These are phyloP conservation scores for Tricholoma flavovirens DNA, from an alignment of 768 basidiomycete genomes.

Conservation along the genomic window DNA sequence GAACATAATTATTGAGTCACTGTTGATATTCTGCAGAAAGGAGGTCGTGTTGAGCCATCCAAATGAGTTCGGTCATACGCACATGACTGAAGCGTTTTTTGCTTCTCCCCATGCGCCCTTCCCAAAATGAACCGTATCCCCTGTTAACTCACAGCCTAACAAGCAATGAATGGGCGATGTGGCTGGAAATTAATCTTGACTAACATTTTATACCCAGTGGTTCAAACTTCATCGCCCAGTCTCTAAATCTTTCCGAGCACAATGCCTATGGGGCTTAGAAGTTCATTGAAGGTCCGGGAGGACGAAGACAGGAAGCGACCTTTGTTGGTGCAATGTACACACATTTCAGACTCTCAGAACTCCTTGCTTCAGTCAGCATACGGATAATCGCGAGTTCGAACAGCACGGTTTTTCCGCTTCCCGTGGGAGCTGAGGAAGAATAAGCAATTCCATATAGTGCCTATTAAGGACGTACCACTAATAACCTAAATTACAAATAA, in stretches of 20 bases:
- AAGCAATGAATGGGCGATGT: not conserved
- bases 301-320: constrained; percentile 30
- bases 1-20: constrained; percentile 32
- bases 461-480: constrained; percentile 42
- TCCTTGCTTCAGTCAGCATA: constrained; percentile 45
- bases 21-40: constrained; percentile 60
- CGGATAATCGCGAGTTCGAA: constrained; percentile 90
- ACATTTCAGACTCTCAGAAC: constrained; percentile 47
- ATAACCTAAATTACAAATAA: constrained; percentile 47
- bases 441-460: not conserved
- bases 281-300: not conserved
- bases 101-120: constrained; percentile 68
- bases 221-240: constrained; percentile 82
- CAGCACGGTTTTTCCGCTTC: constrained; percentile 92
- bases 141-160: constrained; percentile 84
- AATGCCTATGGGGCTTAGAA: constrained; percentile 52
- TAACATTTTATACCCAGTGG: constrained; percentile 71
- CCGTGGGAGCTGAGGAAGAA: constrained; percentile 74
- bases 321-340: constrained; percentile 95
- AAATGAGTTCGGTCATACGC: constrained; percentile 14
- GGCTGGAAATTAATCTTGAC: constrained; percentile 12
- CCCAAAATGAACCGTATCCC: constrained; percentile 74
- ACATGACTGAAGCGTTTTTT: constrained; percentile 77
- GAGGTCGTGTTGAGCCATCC: constrained; percentile 1
- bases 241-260: constrained; percentile 76